A percentile compares a stretch with the other conserved stretches of the same genome.
These are phyloP conservation scores for Amesomyces nigricolor DNA, from an alignment of 2,329 filamentous ascomycete species.

Conservation along the genomic window DNA sequence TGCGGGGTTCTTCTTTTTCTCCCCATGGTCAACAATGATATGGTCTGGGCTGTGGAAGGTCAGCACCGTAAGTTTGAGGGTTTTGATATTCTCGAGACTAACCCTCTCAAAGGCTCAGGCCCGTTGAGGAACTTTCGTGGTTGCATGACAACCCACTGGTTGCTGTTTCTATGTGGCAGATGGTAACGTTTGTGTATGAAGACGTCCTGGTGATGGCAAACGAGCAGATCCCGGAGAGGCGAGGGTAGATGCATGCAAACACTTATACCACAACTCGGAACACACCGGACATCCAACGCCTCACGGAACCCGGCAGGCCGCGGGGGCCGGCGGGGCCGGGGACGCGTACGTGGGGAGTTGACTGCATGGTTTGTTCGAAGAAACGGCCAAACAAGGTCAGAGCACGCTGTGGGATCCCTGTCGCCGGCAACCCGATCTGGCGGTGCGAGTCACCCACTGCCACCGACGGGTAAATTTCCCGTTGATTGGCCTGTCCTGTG, in stretches of 20 bases:
- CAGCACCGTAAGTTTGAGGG: not conserved
- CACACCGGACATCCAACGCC: not conserved
- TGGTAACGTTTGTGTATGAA: no score
- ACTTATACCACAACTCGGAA: no score
- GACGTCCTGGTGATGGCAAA: not conserved
- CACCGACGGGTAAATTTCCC: not conserved
- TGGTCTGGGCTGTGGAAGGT: conserved; percentile 28
- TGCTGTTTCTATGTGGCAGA: no score
- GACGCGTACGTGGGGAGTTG: not conserved
- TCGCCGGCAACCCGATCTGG: not conserved
- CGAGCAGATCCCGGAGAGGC: not conserved
- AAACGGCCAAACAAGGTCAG: conserved; percentile 1
- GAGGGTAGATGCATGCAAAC: not conserved
- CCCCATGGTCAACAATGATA: conserved; percentile 41
- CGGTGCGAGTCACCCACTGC: not conserved
- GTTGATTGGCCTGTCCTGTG: not conserved
- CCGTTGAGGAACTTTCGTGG: conserved; percentile 31
- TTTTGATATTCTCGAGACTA: conserved; percentile 14
- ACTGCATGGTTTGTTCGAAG: not conserved
- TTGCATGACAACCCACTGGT: not conserved
- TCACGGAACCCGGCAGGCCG: not conserved
- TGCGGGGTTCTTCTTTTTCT: conserved; percentile 49
- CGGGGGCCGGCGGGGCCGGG: conserved; percentile 2
- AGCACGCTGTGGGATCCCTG: not conserved
- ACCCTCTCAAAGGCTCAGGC: conserved; percentile 34